Base-by-base conservation (phyloP, 352 stramenopile species). In the Halophytophthora batemanensis region DNA sequence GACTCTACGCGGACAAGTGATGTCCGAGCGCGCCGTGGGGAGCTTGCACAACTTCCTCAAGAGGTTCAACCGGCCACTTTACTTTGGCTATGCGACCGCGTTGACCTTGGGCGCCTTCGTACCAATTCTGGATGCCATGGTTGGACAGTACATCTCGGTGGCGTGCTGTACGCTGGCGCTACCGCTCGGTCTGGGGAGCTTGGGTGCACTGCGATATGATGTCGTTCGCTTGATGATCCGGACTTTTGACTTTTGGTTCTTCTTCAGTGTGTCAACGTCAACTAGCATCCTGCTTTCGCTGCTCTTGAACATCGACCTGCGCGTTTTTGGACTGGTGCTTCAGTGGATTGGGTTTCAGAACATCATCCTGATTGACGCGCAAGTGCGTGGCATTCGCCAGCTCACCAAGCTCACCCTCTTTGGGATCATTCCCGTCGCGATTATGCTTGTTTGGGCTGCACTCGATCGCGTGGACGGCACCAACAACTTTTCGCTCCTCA, bases 181-280 rank as follows among this genome's bases (percentile, higher is more conserved):
- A 4, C 61, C 58, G 7, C 28, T 71, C 18, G 61, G 57, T 3
- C 39, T 74, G 4, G 61, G 50, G 3, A 60, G 55, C 37, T 11
- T 63, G 4, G 44, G 53, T 6, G 63, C 49, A 0, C 34, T 75
- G 8, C 50, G 69, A 31, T 79, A 63, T 28, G 65, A 74, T 21
- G 45, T 79, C 15, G 53, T 76, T 6, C 56, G 50, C 3, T 37
- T 69, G 10, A 28, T 78, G 3, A 15, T 71, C n/a, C 25, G 49
- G 21, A 75, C 65, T 6, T 74, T 75, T 33, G 65, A 78, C 38
- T 70, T 75, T 23, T 78, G 58, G 65, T 74, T 75, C 45, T 77
- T 77, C 40, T 50, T 56, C 21, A 55, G 56, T 17, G 58, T 66
- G 13, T 69, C 61, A 42, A 59, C 46, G 14, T 36, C 64, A 8